phyloP scores from a whole-genome alignment of 2,329 filamentous ascomycete species.

The Clonostachys byssicola region DNA sequence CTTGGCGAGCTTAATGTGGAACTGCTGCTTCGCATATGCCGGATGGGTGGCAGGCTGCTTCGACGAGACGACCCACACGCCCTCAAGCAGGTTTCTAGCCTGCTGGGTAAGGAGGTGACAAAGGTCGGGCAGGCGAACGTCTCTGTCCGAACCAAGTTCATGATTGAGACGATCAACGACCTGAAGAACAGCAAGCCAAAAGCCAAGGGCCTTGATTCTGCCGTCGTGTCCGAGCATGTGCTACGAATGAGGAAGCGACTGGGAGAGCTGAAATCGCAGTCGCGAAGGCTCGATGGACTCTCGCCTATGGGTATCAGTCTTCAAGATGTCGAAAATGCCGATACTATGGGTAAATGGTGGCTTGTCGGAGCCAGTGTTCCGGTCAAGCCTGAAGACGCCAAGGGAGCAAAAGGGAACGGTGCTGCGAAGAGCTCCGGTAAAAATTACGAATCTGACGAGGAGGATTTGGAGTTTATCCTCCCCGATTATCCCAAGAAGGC shows the following conservation, averaged over 20 bases:
- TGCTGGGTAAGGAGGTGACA: conserved; percentile 69
- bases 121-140: conserved; percentile 65
- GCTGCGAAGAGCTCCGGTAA: conserved; percentile 5
- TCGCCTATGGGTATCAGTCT: conserved; percentile 81
- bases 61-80: conserved; percentile 85
- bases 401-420: background rate
- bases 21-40: conserved; percentile 78
- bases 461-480: conserved; percentile 43
- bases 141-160: conserved; percentile 89
- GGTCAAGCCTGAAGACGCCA: conserved; percentile 17
- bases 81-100: conserved; percentile 81
- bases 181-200: conserved; percentile 93
- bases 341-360: conserved; percentile 97
- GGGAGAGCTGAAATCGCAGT: conserved; percentile 63
- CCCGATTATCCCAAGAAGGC: conserved; percentile 72
- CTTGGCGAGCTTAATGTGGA: conserved; percentile 87
- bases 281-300: conserved; percentile 60
- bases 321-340: conserved; percentile 75
- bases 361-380: conserved; percentile 92
- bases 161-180: conserved; percentile 94
- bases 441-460: conserved; percentile 27
- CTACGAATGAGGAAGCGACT: conserved; percentile 86
- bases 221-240: conserved; percentile 74
- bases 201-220: conserved; percentile 65
- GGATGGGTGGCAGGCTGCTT: conserved; percentile 75